Percentiles rank a stretch among this genome's conserved stretches.
Evolutionary conservation across 2,329 filamentous ascomycete genomes (phyloP).

Genomic region (Proliferodiscus dingleyae): DNA sequence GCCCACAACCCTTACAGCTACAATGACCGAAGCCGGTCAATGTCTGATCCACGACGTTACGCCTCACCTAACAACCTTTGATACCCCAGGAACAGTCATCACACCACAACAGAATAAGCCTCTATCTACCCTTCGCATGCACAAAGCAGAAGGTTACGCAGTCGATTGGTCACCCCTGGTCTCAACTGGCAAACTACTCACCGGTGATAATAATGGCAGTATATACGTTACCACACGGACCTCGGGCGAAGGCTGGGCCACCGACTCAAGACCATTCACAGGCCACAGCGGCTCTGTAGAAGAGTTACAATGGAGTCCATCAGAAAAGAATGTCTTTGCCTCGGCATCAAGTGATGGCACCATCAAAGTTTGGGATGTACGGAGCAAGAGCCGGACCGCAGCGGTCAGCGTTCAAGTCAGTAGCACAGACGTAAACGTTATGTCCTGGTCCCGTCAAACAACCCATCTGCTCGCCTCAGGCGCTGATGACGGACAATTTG

Average conservation of each 20-base stretch:
- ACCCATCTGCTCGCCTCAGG: slow-evolving; percentile 87
- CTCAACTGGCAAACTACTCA: slow-evolving; percentile 78
- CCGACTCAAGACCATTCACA: slow-evolving; percentile 75
- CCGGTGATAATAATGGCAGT: slow-evolving; percentile 83
- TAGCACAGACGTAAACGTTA: slow-evolving; percentile 85
- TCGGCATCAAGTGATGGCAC: slow-evolving; percentile 92
- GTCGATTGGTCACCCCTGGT: slow-evolving; percentile 91
- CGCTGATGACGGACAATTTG: slow-evolving; percentile 90
- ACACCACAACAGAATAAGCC: slow-evolving; percentile 84
- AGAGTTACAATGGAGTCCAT: slow-evolving; percentile 95
- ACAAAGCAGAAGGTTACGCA: slow-evolving; percentile 91
- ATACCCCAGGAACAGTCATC: slow-evolving; percentile 77
- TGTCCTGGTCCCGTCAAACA: slow-evolving; percentile 89
- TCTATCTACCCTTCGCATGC: slow-evolving; percentile 78
- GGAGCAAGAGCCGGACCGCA: slow-evolving; percentile 83
- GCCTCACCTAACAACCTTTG: slow-evolving; percentile 82
- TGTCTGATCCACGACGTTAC: slow-evolving; percentile 94
- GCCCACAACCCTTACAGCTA: slow-evolving; percentile 79
- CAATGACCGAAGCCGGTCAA: slow-evolving; percentile 85
- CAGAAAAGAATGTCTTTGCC: slow-evolving; percentile 87
- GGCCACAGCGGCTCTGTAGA: slow-evolving; percentile 85
- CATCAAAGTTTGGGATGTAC: slow-evolving; percentile 91
- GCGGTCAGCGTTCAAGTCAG: slow-evolving; percentile 83
- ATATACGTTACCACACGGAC: slow-evolving; percentile 86
- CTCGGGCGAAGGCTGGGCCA: slow-evolving; percentile 84